phyloP scores from a whole-genome alignment of 768 basidiomycete species.

The Terana coerulea region DNA sequence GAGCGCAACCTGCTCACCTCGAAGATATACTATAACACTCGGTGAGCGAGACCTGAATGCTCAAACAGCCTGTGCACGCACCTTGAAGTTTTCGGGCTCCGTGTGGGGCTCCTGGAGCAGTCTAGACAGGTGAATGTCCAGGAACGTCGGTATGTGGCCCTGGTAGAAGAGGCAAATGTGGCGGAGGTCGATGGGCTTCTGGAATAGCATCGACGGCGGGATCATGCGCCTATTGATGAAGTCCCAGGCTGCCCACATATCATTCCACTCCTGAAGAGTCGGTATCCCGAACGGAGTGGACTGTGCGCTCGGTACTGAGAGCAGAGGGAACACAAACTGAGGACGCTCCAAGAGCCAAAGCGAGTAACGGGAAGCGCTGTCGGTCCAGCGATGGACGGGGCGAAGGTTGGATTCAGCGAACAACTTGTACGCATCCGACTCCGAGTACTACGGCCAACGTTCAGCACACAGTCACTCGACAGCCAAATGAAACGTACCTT shows the following conservation, averaged over 20 bases:
- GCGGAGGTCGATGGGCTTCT: conserved; percentile 90
- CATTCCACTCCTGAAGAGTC: conserved; percentile 71
- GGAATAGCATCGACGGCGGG: conserved; percentile 75
- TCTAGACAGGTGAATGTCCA: conserved; percentile 85
- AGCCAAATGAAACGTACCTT: conserved; percentile 56
- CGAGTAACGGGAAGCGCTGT: conserved; percentile 66
- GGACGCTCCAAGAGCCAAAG: conserved; percentile 92
- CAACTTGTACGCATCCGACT: conserved; percentile 59
- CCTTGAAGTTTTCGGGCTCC: conserved; percentile 80
- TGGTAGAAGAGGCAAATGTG: conserved; percentile 98
- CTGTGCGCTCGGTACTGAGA: conserved; percentile 35
- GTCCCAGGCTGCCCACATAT: conserved; percentile 90
- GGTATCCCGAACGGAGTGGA: conserved; percentile 65
- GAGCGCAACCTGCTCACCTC: conserved; percentile 59
- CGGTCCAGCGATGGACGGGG: conserved; percentile 83
- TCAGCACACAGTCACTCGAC: background rate
- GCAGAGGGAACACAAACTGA: conserved; percentile 67
- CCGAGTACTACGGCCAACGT: conserved; percentile 61
- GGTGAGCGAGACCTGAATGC: no score
- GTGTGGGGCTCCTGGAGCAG: conserved; percentile 76
- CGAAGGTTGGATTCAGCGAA: conserved; percentile 78
- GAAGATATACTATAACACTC: conserved; percentile 55
- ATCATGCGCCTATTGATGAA: conserved; percentile 83
- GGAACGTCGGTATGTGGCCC: conserved; percentile 90
- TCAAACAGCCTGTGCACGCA: no score